These are phyloP conservation scores for Tetrahymena borealis DNA, from an alignment of 73 alveolate species.

Conservation along the genomic window DNA sequence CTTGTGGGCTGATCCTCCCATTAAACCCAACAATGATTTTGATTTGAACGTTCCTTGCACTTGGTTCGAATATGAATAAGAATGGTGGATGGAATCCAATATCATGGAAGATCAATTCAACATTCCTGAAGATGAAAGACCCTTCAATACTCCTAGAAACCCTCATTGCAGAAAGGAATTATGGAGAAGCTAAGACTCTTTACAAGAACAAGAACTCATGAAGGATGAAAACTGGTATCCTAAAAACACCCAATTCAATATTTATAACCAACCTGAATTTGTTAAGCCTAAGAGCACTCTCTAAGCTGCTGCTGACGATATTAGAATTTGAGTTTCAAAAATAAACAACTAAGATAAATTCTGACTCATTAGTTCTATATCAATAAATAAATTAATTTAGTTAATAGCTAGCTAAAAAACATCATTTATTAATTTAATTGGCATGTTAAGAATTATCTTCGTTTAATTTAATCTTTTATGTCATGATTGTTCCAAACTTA, in stretches of 20 bases:
- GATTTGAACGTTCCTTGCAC: conserved; percentile 88
- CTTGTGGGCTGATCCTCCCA: conserved; percentile 80
- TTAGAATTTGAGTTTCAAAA: conserved; percentile 18
- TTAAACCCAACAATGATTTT: conserved; percentile 68
- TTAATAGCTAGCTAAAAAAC: too few relatives aligned
- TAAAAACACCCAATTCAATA: conserved; percentile 12
- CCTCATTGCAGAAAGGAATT: conserved; percentile 71
- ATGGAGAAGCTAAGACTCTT: conserved; percentile 80
- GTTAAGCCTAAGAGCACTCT: neutral
- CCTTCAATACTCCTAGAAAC: conserved; percentile 68
- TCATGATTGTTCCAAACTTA: too few relatives aligned
- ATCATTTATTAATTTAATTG: too few relatives aligned
- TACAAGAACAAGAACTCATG: conserved; percentile 64
- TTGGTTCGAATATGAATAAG: conserved; percentile 83
- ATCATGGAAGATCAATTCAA: conserved; percentile 69
- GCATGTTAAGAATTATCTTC: too few relatives aligned
- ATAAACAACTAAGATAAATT: neutral
- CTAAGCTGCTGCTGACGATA: conserved; percentile 11
- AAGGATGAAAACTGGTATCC: conserved; percentile 41
- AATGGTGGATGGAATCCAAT: conserved; percentile 43
- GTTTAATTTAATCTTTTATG: too few relatives aligned
- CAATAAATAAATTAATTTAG: too few relatives aligned
- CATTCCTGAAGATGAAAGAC: conserved; percentile 80
- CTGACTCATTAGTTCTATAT: too few relatives aligned
- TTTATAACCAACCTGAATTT: conserved; percentile 6